Percentiles rank a stretch among this genome's conserved stretches.
Evolutionary conservation across 2,329 filamentous ascomycete species (phyloP).

Genomic region (Exophiala spinifera): DNA sequence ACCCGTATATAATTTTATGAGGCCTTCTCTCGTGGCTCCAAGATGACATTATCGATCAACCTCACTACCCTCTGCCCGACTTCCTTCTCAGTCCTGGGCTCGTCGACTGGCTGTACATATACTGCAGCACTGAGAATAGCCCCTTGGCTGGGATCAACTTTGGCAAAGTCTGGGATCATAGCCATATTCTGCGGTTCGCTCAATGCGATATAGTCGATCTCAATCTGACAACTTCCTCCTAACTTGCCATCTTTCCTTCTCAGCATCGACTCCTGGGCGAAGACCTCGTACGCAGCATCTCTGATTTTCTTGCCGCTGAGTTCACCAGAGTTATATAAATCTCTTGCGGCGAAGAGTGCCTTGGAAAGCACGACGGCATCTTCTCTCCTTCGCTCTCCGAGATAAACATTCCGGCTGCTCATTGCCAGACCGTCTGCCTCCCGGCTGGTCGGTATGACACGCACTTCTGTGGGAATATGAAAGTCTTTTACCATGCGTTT

Average conservation of each 20-base stretch:
- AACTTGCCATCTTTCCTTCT: constrained; percentile 20
- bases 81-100: constrained; percentile 70
- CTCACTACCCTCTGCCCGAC: constrained; percentile 72
- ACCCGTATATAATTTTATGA: not conserved
- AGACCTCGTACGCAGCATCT: constrained; percentile 63
- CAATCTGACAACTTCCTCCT: constrained; percentile 51
- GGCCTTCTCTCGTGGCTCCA: constrained; percentile 42
- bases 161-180: constrained; percentile 72
- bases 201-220: constrained; percentile 89
- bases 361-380: constrained; percentile 70
- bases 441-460: constrained; percentile 70
- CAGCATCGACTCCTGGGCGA: constrained; percentile 43
- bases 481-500: constrained; percentile 85
- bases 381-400: constrained; percentile 69
- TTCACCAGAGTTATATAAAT: constrained; percentile 57
- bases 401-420: constrained; percentile 90
- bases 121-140: constrained; percentile 87
- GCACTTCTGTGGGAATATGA: constrained; percentile 70
- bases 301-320: constrained; percentile 65
- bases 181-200: constrained; percentile 83
- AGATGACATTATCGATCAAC: constrained; percentile 89
- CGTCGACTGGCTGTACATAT: constrained; percentile 80
- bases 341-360: constrained; percentile 68
- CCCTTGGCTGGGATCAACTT: constrained; percentile 66
- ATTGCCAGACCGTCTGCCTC: constrained; percentile 81